Base-by-base conservation (phyloP, 331 rosid genomes). In the Prunus yedoensis region DNA sequence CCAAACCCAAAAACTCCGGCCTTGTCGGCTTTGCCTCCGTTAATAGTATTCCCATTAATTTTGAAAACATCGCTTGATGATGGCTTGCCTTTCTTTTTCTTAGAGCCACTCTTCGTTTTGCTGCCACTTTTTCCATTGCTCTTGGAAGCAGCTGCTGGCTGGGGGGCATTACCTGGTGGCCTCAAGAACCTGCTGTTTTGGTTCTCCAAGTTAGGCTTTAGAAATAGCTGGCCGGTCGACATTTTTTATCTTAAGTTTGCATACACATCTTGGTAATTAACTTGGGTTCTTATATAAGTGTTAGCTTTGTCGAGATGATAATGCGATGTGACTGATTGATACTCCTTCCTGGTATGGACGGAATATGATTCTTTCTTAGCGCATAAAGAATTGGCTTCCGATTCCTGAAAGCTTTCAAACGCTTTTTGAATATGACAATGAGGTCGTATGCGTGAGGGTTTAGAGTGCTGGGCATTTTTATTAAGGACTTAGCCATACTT, bases 1-100 rank as follows among this genome's bases (percentile, higher is more conserved):
- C 69, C 69, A 64, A 64, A 64, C 25, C 69, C 49, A 16, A 64
- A 64, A 64, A 64, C 49, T 64, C 69, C 69, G 10, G 49, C 69
- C 23, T 17, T 64, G 50, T 64, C 50, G 14, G 69, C 68, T 64
- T 64, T 64, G 68, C 50, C 50, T 4, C 69, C 69, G 8, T 64
- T 64, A 38, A 64, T 64, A 21, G 10, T 64, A 28, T 64, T 64
- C 50, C 69, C 69, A 2, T n/a, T 7, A 35, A 64, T 41, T 17
- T 27, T 41, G 47, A 64, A 64, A 35, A 2, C 8, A 35, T 18
- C 69, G 50, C 69, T 50, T 64, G 8, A 5, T 41, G 23, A 5
- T 41, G 23, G 58, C 25, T 18, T 64, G 69, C 50, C 50, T 8
- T n/a, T 35, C 28, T 35, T 64, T 43, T 64, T 64, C 50, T 64